Base-by-base conservation (phyloP, 768 basidiomycete species). In the Clavaria fumosa region DNA sequence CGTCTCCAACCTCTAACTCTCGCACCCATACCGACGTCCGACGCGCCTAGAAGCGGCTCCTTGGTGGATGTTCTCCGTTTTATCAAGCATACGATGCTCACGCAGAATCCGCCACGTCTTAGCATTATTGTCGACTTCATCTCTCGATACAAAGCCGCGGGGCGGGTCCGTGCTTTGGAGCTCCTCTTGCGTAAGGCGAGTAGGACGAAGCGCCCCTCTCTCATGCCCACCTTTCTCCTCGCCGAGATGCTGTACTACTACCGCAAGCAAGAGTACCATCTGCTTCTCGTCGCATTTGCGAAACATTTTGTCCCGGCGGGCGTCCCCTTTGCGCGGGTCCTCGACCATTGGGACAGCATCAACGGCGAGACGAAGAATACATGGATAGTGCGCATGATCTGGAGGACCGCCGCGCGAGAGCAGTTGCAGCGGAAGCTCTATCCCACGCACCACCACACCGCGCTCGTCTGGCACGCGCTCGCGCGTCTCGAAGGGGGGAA, bases 261-360 rank as follows among this genome's bases (percentile, higher is more conserved):
- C 5, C 53, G 52, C 4, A 35, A 45, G 14, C 36, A 40, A 5
- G 43, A 50, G 12, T 47, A 53, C 28, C 39, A 47, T 12, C 52
- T 61, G 17, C 56, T 68, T 39, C 51, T 74, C 34, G 41, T 55
- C 33, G 55, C 65, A 0, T 82, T 72, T 47, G 51, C 54, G 9
- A 58, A 64, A 4, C 61, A 70, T 37, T 79, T 76, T 46, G 63
- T 62, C 38, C 43, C 62, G 5, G 53, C 62, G 24, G 75, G 71
- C 10, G 56, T 81, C n/a, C 75, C 78, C 21, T 37, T 57, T 23
- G 50, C 57, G 6, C 50, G 56, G 0, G 41, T 67, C 10, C 33
- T 62, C 1, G 39, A 34, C 26, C 36, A 6, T n/a, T 3, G 30
- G 34, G 31, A 34, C 43, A 11, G 10, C 27, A 11, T 14, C 6